Conservation (phyloP, 2,329 filamentous ascomycete species). For the Parasarocladium wereldwijsianum region DNA sequence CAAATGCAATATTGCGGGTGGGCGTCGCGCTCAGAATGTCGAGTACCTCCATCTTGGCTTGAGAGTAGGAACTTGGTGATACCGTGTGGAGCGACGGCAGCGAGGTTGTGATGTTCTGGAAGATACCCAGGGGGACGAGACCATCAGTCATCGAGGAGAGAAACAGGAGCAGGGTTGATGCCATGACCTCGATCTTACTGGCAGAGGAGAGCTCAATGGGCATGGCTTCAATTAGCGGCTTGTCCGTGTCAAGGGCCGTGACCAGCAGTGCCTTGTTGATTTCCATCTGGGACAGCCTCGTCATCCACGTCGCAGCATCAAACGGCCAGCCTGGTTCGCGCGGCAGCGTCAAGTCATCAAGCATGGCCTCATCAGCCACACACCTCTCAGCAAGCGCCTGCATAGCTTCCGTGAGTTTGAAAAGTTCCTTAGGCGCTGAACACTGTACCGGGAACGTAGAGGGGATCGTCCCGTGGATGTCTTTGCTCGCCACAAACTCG, state of each 20-base stretch:
- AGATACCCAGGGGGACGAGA: slow-evolving; percentile 55
- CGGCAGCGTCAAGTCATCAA: slow-evolving; percentile 37
- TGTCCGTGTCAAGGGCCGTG: slow-evolving; percentile 61
- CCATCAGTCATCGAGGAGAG: slow-evolving; percentile 64
- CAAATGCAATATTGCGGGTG: slow-evolving; percentile 77
- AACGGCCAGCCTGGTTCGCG: slow-evolving; percentile 47
- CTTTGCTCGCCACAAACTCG: slow-evolving; percentile 23
- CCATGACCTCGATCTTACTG: slow-evolving; percentile 59
- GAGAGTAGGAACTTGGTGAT: slow-evolving; percentile 15
- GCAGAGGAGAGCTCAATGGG: slow-evolving; percentile 46
- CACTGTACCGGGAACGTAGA: slow-evolving; percentile 48
- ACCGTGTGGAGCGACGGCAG: slow-evolving; percentile 25
- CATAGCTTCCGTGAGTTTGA: slow-evolving; percentile 73
- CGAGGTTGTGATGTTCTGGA: slow-evolving; percentile 50
- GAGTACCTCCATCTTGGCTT: slow-evolving; percentile 42
- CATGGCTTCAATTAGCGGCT: slow-evolving; percentile 45
- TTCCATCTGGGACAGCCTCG: slow-evolving; percentile 11
- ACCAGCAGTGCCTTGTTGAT: slow-evolving; percentile 25
- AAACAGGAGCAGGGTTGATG: slow-evolving; percentile 60
- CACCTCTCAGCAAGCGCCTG: slow-evolving; percentile 40
- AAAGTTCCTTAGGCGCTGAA: slow-evolving; percentile 78
- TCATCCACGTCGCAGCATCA: slow-evolving; percentile 23
- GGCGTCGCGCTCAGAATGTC: slow-evolving; percentile 60
- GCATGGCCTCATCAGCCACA: slow-evolving; percentile 46
- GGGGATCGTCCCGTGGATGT: slow-evolving; percentile 33